Percentiles rank a stretch among this genome's conserved stretches.
Evolutionary conservation across 192 early-diverging fungal species (phyloP).

Genomic region (Entomortierella lignicola): DNA sequence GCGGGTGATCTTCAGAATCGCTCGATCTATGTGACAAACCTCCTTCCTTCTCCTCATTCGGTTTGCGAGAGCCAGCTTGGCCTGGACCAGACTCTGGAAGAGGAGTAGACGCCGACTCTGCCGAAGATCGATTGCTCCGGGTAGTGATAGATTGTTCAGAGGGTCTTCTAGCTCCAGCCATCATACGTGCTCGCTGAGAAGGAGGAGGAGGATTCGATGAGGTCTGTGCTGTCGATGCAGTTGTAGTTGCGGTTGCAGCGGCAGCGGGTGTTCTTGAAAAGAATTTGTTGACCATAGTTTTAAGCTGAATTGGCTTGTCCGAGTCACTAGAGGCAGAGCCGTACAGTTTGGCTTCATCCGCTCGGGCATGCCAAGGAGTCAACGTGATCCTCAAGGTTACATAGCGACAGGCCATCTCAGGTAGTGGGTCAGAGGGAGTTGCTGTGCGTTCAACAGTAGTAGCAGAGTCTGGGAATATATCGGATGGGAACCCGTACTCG

Average conservation of each 20-base stretch:
- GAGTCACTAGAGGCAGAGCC: background rate
- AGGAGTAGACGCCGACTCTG: background rate
- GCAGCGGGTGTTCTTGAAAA: conserved; percentile 9
- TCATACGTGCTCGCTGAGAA: background rate
- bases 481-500: conserved; percentile 44
- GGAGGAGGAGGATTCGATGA: background rate
- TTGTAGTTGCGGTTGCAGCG: background rate
- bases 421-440: background rate
- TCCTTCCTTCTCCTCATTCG: background rate
- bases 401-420: conserved; percentile 14
- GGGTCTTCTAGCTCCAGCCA: background rate
- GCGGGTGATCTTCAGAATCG: background rate
- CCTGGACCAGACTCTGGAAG: background rate
- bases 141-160: conserved; percentile 2
- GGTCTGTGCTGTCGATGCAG: background rate
- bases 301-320: conserved; percentile 2
- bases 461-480: conserved; percentile 3
- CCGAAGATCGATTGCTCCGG: background rate
- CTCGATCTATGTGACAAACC: background rate
- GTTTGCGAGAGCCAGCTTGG: background rate
- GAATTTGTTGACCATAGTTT: conserved; percentile 21
- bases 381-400: conserved; percentile 50
- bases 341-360: conserved; percentile 55
- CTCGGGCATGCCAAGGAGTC: conserved; percentile 56
- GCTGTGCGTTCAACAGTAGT: background rate